Evolutionary conservation across 768 basidiomycete species (phyloP), one percentile per base, ranked within the genome.

Genomic region (Podaxis mareebaensis): DNA sequence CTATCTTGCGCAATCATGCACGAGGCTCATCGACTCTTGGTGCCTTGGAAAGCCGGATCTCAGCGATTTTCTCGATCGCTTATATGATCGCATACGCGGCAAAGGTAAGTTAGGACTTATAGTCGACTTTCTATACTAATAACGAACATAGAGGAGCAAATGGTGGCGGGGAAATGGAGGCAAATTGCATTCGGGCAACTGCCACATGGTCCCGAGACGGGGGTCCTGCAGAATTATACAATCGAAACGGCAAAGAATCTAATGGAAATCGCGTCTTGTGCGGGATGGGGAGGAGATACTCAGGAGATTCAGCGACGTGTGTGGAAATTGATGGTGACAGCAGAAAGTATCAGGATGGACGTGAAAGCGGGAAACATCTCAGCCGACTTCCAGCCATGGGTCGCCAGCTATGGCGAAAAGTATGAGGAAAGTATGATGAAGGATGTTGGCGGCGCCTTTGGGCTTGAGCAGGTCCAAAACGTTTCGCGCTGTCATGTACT

Each of bases 91-190:
- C 11, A 63, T 63, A 26, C 22, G 10, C 7, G 8, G 24, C 20
- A 51, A 49, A 28, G 61, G 61, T 52, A 17, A 40, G 55, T 17
- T 1, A 20, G 28, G 3, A 11, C 11, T 28, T 13, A 28, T 39
- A 11, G 24, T 51, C 17, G 13, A 26, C 15, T 3, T 13, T 15
- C 15, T 20, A 20, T 39, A 20, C 33, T 28, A 24, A 53, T 4
- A 28, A 24, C 26, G 40, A 20, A 61, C 12, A 6, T 12, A 64
- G 61, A 66, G 58, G 55, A 67, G 39, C 56, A 59, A 53, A 39
- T 52, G 53, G 72, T 80, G 26, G 71, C 75, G 28, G 85, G 82
- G 49, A 75, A 80, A 40, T 86, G 84, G 84, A 78, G 83, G 60
- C 79, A 83, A 33, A 67, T 86, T 64, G 84, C 84, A 2, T 68